Conservation (phyloP, 2,329 filamentous ascomycete genomes). For the Fusarium musae region DNA sequence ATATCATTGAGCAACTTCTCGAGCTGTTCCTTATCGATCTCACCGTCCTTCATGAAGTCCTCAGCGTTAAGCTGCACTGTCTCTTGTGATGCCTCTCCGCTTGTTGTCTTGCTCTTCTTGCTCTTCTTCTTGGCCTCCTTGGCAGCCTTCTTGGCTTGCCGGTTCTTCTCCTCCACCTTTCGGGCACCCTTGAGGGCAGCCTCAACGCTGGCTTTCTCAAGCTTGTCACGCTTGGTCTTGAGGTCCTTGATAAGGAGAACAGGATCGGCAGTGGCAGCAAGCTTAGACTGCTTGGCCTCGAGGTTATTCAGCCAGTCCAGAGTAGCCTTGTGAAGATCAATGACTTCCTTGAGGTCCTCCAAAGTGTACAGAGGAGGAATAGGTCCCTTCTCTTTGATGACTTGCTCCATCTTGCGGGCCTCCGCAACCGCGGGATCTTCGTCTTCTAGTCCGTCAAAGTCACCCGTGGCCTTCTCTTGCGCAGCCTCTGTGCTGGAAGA, state of each 20-base stretch:
- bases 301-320: constrained; percentile 81
- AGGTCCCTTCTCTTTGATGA: constrained; percentile 60
- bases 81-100: constrained; percentile 49
- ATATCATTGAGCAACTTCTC: constrained; percentile 44
- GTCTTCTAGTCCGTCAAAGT: constrained; percentile 83
- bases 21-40: constrained; percentile 44
- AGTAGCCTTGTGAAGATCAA: constrained; percentile 70
- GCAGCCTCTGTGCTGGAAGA: constrained; percentile 57
- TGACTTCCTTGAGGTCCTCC: constrained; percentile 75
- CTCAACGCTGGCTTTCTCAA: constrained; percentile 77
- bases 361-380: constrained; percentile 75
- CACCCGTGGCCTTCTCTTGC: constrained; percentile 61
- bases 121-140: constrained; percentile 56
- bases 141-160: constrained; percentile 59
- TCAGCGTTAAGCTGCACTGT: constrained; percentile 58
- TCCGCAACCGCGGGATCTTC: constrained; percentile 60
- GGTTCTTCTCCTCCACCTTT: constrained; percentile 62
- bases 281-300: constrained; percentile 74
- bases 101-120: constrained; percentile 54
- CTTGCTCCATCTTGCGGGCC: constrained; percentile 57
- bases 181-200: constrained; percentile 76
- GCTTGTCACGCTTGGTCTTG: constrained; percentile 72
- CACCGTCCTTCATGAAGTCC: constrained; percentile 57
- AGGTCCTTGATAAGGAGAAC: constrained; percentile 79
- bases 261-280: constrained; percentile 77